Base-by-base conservation (phyloP, 306 rosid species). In the Cucumis melo region DNA sequence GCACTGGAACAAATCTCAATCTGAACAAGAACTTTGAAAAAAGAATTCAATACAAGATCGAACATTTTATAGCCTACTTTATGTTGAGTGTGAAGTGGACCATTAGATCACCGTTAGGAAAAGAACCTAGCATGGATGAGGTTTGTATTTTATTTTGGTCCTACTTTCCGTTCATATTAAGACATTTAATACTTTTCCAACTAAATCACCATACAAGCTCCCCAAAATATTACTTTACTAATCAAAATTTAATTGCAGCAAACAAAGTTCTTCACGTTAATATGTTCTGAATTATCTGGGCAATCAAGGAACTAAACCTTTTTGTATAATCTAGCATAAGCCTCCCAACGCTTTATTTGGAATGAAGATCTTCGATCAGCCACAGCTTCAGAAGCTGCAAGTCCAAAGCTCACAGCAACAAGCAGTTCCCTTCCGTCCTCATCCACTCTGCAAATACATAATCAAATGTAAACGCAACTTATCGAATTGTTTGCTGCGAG, bases 331-430 rank as follows among this genome's bases (percentile, higher is more conserved):
- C 76, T 87, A 54, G 93, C 98, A 87, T 91, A 88, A 81, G 93
- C 89, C 85, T 93, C 97, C 98, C 98, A 93, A 66, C 94, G 89
- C 83, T 84, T 87, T 78, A 75, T 83, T 79, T 91, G 92, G 87
- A 84, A 91, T 78, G 88, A 80, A 73, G 88, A 93, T 82, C 92
- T 93, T 86, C 96, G 87, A 73, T 90, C 91, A 76, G 91, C 96
- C 17, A 93, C 98, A 63, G 94, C 97, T 82, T 90, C 91, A 77
- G 97, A 93, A 79, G 98, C 97, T 80, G 88, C 81, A 55, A 90
- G 84, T 74, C 85, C 93, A 85, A 88, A 93, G 80, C 94, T 89
- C 78, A 90, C 97, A 70, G 98, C 98, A 87, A 88, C 94, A 55
- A 93, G 89, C 86, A 93, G 81, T 78, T 93, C 96, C 60, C 83